Conservation (phyloP, 2,329 filamentous ascomycete species). For the Pestalotiopsis sp. region DNA sequence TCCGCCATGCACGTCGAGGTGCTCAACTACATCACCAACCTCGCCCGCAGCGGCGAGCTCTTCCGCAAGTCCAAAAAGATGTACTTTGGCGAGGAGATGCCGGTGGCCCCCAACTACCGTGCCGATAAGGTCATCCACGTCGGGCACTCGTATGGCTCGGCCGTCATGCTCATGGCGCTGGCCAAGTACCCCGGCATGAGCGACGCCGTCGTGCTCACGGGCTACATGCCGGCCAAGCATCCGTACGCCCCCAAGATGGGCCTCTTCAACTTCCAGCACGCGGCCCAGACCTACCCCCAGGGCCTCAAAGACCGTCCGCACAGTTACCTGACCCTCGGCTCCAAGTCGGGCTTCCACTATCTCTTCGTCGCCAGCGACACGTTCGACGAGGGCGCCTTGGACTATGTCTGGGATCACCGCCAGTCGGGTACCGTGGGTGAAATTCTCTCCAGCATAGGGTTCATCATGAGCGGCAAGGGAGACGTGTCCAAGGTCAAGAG, state of each 20-base stretch:
- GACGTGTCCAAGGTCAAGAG: background rate
- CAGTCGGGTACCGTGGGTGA: background rate
- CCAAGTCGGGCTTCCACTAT: background rate
- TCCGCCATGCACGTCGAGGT: slow-evolving; percentile 37
- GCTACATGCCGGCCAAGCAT: background rate
- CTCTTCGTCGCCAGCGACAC: background rate
- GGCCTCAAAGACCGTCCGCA: background rate
- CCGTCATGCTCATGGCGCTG: background rate
- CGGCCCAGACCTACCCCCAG: background rate
- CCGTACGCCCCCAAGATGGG: background rate
- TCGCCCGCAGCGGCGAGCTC: slow-evolving; percentile 34
- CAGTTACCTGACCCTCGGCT: background rate
- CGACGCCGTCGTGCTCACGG: background rate
- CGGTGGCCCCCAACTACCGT: background rate
- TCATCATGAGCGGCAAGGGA: background rate
- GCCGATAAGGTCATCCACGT: background rate
- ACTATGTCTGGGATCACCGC: background rate
- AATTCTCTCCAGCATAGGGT: background rate
- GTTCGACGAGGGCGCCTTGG: background rate
- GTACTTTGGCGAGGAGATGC: background rate
- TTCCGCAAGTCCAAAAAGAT: slow-evolving; percentile 4
- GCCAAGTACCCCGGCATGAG: background rate
- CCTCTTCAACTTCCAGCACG: background rate
- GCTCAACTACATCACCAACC: slow-evolving; percentile 34
- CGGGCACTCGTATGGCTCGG: background rate